phyloP scores from a whole-genome alignment of 495 filamentous ascomycete species.

The Hypoxylon lenormandii region DNA sequence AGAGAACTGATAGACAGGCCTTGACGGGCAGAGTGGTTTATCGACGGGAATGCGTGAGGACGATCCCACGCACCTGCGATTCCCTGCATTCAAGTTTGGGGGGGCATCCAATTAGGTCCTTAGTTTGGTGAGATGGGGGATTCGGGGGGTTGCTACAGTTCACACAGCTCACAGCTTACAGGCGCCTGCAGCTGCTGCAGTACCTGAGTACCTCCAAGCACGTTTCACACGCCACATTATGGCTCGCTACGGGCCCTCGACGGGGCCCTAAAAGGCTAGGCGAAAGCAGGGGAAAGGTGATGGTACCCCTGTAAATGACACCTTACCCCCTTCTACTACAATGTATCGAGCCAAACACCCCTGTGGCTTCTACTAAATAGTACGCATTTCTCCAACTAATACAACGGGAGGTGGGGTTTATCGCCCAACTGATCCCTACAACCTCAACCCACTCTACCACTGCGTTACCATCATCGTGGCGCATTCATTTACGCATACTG shows the following conservation, averaged over 20 bases:
- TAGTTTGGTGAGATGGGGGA: background rate
- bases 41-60: slow-evolving; percentile 10
- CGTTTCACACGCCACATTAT: slow-evolving; percentile 41
- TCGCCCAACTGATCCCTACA: slow-evolving; percentile 15
- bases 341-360: too few species aligned
- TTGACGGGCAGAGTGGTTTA: slow-evolving; percentile 5
- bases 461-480: slow-evolving; percentile 19
- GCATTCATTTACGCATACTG: slow-evolving; percentile 23
- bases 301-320: background rate
- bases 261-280: background rate
- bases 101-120: slow-evolving; percentile 1
- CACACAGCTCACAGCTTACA: too few species aligned
- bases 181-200: slow-evolving; percentile 1
- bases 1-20: too few species aligned
- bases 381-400: background rate
- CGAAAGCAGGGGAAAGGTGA: slow-evolving; percentile 2
- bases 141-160: background rate
- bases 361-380: background rate
- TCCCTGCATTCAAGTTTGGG: slow-evolving; percentile 24
- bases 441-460: background rate
- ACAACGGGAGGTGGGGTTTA: slow-evolving; percentile 25
- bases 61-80: slow-evolving; percentile 34
- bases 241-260: slow-evolving; percentile 6
- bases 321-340: too few species aligned
- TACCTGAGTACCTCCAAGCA: background rate